Evolutionary conservation across 2,329 filamentous ascomycete genomes (phyloP).

Genomic region (Aspergillus cejpii): DNA sequence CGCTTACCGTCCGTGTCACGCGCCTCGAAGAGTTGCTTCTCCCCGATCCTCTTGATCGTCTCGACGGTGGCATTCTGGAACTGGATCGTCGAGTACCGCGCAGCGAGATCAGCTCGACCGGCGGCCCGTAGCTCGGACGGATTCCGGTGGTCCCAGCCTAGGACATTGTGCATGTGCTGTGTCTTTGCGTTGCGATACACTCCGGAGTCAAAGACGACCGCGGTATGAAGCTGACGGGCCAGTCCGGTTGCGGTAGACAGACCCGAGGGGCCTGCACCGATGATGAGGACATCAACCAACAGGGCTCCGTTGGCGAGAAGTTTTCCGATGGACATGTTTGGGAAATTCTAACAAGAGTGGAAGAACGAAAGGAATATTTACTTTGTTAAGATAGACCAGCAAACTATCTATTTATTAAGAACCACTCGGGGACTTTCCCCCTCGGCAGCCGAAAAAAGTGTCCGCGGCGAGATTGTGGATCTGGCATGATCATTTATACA

Average conservation of each 20-base stretch:
- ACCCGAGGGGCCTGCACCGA: slow-evolving; percentile 43
- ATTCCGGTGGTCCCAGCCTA: slow-evolving; percentile 34
- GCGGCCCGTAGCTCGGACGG: slow-evolving; percentile 30
- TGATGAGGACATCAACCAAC: slow-evolving; percentile 17
- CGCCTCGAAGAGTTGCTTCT: slow-evolving; percentile 30
- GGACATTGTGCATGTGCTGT: slow-evolving; percentile 44
- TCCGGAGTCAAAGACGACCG: slow-evolving; percentile 42
- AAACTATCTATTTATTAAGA: not conserved
- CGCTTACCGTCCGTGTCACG: slow-evolving; percentile 38
- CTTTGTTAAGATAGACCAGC: not conserved
- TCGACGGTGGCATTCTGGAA: slow-evolving; percentile 15
- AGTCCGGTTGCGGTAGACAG: slow-evolving; percentile 33
- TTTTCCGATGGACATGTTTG: not conserved
- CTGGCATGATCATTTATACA: not conserved
- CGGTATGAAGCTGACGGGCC: slow-evolving; percentile 36
- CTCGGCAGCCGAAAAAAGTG: not conserved
- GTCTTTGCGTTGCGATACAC: slow-evolving; percentile 41
- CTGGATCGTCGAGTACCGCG: slow-evolving; percentile 32
- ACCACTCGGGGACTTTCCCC: not conserved
- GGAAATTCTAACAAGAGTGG: not conserved
- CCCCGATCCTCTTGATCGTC: slow-evolving; percentile 2
- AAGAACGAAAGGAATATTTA: not conserved
- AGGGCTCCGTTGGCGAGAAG: not conserved
- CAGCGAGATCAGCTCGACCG: slow-evolving; percentile 30
- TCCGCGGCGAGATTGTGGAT: not conserved